These are phyloP conservation scores for Psidium guajava DNA, from an alignment of 345 rosid genomes.

Conservation along the genomic window DNA sequence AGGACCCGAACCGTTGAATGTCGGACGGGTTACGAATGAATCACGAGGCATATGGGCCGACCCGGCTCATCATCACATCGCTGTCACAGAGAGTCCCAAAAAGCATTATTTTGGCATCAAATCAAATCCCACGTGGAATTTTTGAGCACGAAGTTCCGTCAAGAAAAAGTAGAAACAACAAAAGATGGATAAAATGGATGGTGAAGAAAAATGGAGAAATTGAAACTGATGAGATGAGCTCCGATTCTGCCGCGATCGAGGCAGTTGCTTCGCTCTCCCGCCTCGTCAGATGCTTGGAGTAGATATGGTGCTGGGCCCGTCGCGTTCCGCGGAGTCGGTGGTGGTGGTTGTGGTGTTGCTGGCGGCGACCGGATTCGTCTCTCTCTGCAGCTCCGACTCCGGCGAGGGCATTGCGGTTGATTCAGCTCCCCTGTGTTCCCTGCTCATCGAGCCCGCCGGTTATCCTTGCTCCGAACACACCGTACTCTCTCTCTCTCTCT, in stretches of 20 bases:
- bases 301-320: not conserved
- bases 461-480: constrained; percentile 72
- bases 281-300: not conserved
- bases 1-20: not conserved
- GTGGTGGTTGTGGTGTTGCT: not conserved
- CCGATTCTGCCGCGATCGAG: not conserved
- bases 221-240: not conserved
- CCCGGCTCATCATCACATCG: not conserved
- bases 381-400: constrained; percentile 5
- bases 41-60: not conserved
- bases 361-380: constrained; percentile 1
- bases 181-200: no score
- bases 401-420: not conserved
- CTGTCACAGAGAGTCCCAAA: not conserved
- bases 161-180: no score
- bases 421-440: constrained; percentile 35
- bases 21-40: not conserved
- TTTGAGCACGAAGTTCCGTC: not conserved
- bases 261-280: not conserved
- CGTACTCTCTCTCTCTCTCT: constrained; percentile 25
- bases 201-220: not conserved
- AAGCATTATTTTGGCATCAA: not conserved
- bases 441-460: constrained; percentile 53
- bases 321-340: not conserved
- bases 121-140: not conserved